Conservation (phyloP, 495 filamentous ascomycete species). For the Trichoderma asperelloides region DNA sequence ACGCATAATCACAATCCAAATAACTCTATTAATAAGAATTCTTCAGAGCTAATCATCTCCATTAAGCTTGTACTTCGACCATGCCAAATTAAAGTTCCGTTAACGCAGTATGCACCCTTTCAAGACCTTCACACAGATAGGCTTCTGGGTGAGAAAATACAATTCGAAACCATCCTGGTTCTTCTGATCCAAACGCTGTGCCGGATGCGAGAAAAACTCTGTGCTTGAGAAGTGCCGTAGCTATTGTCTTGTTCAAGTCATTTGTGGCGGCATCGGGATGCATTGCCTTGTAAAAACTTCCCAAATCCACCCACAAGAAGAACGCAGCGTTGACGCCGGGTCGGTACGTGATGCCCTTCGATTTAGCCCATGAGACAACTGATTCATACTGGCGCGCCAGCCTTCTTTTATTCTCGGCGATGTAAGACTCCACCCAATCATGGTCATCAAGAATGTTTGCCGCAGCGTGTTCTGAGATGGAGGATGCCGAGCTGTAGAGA, state of each 20-base stretch:
- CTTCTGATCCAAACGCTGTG: conserved; percentile 32
- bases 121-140: background rate
- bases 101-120: background rate
- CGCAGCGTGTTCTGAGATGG: conserved; percentile 21
- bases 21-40: background rate
- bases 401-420: conserved; percentile 25
- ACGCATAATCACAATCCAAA: no score
- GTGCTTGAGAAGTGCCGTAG: conserved; percentile 23
- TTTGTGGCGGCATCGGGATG: conserved; percentile 5
- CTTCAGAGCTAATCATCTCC: background rate
- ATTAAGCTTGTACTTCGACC: background rate
- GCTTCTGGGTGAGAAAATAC: conserved; percentile 26
- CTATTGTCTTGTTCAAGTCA: conserved; percentile 19
- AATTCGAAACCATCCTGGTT: conserved; percentile 44
- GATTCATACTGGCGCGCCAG: conserved; percentile 25
- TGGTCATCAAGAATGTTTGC: conserved; percentile 30
- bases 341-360: conserved; percentile 27
- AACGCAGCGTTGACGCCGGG: conserved; percentile 40
- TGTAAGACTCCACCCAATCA: conserved; percentile 31
- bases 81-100: background rate
- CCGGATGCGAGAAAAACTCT: conserved; percentile 38
- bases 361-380: conserved; percentile 19
- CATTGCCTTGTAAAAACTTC: background rate
- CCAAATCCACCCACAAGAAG: conserved; percentile 46
- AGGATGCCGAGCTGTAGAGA: conserved; percentile 39